Conservation (phyloP, 495 filamentous ascomycete species). For the Parmelia sp. region DNA sequence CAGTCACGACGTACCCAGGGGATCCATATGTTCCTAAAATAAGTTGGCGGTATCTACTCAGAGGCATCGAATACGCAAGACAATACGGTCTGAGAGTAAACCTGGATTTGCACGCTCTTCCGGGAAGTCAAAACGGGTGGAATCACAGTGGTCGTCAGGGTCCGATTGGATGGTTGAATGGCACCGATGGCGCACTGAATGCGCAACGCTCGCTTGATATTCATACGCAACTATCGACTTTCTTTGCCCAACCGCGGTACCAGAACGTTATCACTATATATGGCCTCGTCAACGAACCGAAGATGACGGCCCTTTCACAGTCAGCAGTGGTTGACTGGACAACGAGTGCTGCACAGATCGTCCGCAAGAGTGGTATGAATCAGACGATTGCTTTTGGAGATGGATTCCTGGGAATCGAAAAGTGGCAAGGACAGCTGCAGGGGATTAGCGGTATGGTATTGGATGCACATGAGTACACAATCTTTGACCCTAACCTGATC, state of each 20-base stretch:
- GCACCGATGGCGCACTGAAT: slow-evolving; percentile 58
- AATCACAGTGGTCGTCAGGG: slow-evolving; percentile 78
- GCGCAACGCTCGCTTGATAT: slow-evolving; percentile 71
- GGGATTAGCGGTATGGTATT: slow-evolving; percentile 55
- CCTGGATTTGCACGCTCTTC: slow-evolving; percentile 81
- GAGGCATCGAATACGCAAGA: slow-evolving; percentile 87
- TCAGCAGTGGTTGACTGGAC: slow-evolving; percentile 66
- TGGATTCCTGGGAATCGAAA: slow-evolving; percentile 71
- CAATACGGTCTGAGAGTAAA: slow-evolving; percentile 92
- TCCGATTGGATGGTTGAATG: slow-evolving; percentile 68
- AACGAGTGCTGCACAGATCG: slow-evolving; percentile 50
- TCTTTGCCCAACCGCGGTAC: slow-evolving; percentile 82
- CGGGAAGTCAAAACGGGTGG: slow-evolving; percentile 85
- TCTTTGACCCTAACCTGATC: slow-evolving; percentile 76
- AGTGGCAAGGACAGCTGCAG: slow-evolving; percentile 68
- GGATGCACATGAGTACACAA: slow-evolving; percentile 91
- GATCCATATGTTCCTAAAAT: slow-evolving; percentile 86
- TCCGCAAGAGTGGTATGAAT: slow-evolving; percentile 63
- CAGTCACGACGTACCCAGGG: slow-evolving; percentile 72
- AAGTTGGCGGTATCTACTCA: slow-evolving; percentile 89
- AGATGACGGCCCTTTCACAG: slow-evolving; percentile 58
- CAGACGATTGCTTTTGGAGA: slow-evolving; percentile 71
- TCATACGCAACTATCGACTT: slow-evolving; percentile 70
- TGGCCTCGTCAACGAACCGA: slow-evolving; percentile 81
- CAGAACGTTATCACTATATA: slow-evolving; percentile 79